Evolutionary conservation across 768 basidiomycete species (phyloP).

Genomic region (Hebeloma cylindrosporum): DNA sequence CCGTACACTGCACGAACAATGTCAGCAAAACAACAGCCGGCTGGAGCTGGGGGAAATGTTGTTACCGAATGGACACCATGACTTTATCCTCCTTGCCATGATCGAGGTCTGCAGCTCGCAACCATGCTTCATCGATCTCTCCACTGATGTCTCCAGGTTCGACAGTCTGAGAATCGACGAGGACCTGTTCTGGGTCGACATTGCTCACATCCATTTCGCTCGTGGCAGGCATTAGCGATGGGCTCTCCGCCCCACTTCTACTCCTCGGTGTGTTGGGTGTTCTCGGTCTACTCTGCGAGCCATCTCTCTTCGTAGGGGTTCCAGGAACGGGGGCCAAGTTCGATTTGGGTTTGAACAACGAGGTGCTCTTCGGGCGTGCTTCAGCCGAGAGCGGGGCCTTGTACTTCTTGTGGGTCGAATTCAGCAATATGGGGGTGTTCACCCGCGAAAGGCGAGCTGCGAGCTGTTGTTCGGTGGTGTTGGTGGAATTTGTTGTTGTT

Average conservation of each 20-base stretch:
- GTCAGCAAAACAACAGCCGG: not conserved
- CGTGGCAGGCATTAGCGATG: constrained; percentile 42
- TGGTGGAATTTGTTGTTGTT: constrained; percentile 4
- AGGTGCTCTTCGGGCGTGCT: constrained; percentile 28
- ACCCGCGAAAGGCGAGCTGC: constrained; percentile 22
- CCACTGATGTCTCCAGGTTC: constrained; percentile 67
- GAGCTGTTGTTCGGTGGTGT: constrained; percentile 13
- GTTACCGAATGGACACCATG: constrained; percentile 77
- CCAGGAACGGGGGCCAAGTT: constrained; percentile 49
- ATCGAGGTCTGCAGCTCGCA: constrained; percentile 41
- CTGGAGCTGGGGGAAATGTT: constrained; percentile 8
- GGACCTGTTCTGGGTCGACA: constrained; percentile 70
- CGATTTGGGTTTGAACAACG: constrained; percentile 29
- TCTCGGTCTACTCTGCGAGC: constrained; percentile 40
- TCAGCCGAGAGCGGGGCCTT: constrained; percentile 59
- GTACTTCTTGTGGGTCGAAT: constrained; percentile 56
- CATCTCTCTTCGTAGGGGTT: constrained; percentile 49
- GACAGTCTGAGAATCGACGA: constrained; percentile 74
- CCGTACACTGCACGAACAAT: constrained; percentile 50
- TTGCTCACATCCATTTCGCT: constrained; percentile 78
- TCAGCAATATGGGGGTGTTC: constrained; percentile 22
- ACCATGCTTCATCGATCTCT: constrained; percentile 62
- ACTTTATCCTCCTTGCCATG: constrained; percentile 83
- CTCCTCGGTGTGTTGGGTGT: constrained; percentile 55
- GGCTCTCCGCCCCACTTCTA: constrained; percentile 48